Evolutionary conservation across 495 filamentous ascomycete genomes (phyloP), one percentile per base, ranked within the genome.

Genomic region (Lophium mytilinum): DNA sequence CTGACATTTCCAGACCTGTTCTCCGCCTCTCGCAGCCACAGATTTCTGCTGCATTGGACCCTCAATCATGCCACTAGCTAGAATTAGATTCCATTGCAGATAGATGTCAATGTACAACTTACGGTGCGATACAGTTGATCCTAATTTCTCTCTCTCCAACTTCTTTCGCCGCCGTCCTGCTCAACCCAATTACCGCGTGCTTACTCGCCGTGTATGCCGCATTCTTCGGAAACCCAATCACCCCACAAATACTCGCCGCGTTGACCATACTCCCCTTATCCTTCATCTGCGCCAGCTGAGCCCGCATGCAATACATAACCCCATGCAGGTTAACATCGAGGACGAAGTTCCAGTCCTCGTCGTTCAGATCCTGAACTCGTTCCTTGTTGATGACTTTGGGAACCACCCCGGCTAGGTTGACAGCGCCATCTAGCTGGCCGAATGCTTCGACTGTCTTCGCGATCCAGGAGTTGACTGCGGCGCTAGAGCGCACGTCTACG

Each of bases 131-230:
- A 30, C 77, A 75, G 67, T 87, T 86, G 35, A 86, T 75, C 54
- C 83, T 69, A 57, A 86, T 78, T 21, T 71, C 73, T 43, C 73
- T 74, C 30, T 62, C 57, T n/a, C 80, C 80, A 48, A 75, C 77
- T 66, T 86, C 82, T 52, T 75, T 78, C 1, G 83, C 82, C 11
- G 81, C 81, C 4, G 73, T 71, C 57, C 71, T 77, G 14, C 79
- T 83, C 56, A 86, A 66, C 15, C 81, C 84, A 37, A 83, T 70
- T 41, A 87, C 76, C 12, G 59, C 54, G 48, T 66, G 64, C 64
- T 85, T 85, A 21, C 74, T 80, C 7, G 80, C 75, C 47, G 73
- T 73, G 67, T 86, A 85, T 37, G 80, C 76, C 4, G 73, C 74
- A 66, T 74, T 70, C 36, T 74, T 72, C 11, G 75, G 53, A 64